These are phyloP conservation scores for Fraxinus xanthoxyloides DNA, from an alignment of 305 asterid species.

Conservation along the genomic window DNA sequence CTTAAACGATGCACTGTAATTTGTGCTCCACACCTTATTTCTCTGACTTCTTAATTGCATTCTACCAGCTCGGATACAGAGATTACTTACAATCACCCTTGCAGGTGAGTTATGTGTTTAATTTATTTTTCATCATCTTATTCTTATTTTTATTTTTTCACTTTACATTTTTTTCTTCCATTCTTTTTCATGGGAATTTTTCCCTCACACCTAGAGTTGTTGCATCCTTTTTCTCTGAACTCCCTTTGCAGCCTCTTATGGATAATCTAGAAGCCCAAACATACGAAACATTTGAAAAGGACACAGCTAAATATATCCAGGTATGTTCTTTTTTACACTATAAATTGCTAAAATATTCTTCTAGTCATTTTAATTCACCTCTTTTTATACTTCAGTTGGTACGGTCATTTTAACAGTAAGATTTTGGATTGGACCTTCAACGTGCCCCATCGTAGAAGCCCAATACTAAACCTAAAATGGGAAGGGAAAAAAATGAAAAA, in stretches of 20 bases:
- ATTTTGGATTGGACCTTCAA: neutral
- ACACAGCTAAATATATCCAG: slow-evolving; percentile 81
- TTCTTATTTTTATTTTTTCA: no score
- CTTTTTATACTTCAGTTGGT: neutral
- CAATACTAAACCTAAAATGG: neutral
- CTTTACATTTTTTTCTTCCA: slow-evolving; percentile 7
- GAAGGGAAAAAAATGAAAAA: neutral
- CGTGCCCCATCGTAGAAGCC: neutral
- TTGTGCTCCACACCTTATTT: slow-evolving; percentile 9
- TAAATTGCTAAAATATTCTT: slow-evolving; percentile 5
- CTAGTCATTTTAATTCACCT: neutral
- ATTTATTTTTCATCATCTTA: neutral
- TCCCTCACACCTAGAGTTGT: slow-evolving; percentile 13
- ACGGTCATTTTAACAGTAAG: neutral
- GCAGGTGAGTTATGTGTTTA: slow-evolving; percentile 50
- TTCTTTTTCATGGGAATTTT: neutral
- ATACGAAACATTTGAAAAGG: slow-evolving; percentile 93
- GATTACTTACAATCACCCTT: slow-evolving; percentile 95
- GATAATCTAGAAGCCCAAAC: slow-evolving; percentile 99
- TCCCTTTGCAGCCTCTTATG: slow-evolving; percentile 87
- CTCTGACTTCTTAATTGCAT: slow-evolving; percentile 20
- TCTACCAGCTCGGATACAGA: slow-evolving; percentile 79
- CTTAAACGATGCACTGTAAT: slow-evolving; percentile 3
- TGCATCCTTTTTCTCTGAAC: neutral
- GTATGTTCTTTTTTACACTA: slow-evolving; percentile 32